A percentile compares a stretch with the other conserved stretches of the same genome.
Conservation (phyloP, 192 early-diverging fungal genomes). For the Backusella westeae region DNA sequence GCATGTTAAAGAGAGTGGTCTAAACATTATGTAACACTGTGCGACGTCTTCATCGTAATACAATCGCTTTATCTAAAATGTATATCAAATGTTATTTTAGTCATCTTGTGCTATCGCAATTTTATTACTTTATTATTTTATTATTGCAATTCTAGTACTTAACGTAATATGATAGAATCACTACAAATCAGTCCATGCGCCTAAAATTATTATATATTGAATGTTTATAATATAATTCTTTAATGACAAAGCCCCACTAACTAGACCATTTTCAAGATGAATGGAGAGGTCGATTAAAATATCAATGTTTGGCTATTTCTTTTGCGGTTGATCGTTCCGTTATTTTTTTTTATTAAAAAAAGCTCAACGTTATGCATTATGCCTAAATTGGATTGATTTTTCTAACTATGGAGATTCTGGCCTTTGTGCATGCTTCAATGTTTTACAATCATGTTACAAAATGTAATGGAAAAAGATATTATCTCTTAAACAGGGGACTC, state of each 20-base stretch:
- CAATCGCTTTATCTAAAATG: background rate
- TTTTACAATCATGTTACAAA: constrained; percentile 1
- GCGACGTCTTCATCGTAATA: background rate
- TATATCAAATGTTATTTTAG: background rate
- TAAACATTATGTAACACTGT: background rate
- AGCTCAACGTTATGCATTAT: background rate
- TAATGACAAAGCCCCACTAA: too few species aligned
- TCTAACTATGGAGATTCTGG: background rate
- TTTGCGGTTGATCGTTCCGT: background rate
- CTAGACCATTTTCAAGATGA: too few species aligned
- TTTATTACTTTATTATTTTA: background rate
- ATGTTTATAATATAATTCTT: background rate
- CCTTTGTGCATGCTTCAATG: background rate
- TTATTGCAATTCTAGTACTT: background rate
- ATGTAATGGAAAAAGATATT: background rate
- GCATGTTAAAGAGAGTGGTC: background rate
- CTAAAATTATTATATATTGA: background rate
- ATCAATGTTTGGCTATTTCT: background rate
- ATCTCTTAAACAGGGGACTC: background rate
- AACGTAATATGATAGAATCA: background rate
- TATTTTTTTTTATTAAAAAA: background rate
- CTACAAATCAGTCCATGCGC: background rate
- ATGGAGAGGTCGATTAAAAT: background rate
- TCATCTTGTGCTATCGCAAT: background rate
- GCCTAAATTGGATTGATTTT: background rate